These are phyloP conservation scores for Gyrodon lividus DNA, from an alignment of 768 basidiomycete species.

Conservation along the genomic window DNA sequence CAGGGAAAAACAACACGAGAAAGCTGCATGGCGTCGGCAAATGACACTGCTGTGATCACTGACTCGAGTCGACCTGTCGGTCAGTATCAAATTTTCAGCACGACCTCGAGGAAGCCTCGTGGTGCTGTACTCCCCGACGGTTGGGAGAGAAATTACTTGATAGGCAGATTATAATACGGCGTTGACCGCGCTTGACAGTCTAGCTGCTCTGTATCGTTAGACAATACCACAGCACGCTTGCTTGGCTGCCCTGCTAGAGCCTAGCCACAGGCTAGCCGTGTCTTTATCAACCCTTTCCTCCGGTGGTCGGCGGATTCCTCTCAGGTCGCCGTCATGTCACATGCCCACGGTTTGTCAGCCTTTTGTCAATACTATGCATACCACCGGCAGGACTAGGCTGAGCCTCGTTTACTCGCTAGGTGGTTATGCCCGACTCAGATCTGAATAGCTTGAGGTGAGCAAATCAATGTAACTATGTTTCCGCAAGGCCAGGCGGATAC, in stretches of 20 bases:
- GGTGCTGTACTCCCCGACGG: constrained; percentile 10
- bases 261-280: no score
- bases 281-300: neutral
- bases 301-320: neutral
- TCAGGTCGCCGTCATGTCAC: neutral
- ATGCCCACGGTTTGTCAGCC: neutral
- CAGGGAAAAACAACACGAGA: constrained; percentile 11
- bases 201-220: constrained; percentile 2
- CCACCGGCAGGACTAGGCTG: neutral
- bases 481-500: no score
- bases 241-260: neutral
- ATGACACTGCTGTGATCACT: constrained; percentile 9
- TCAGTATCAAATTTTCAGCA: constrained; percentile 5
- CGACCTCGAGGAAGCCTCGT: constrained; percentile 28
- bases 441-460: neutral
- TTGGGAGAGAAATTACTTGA: constrained; percentile 14
- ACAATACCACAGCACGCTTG: constrained; percentile 4
- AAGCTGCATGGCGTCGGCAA: constrained; percentile 22
- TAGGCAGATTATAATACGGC: constrained; percentile 1
- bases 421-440: no score
- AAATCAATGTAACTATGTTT: no score
- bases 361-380: neutral
- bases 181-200: neutral
- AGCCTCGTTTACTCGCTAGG: neutral
- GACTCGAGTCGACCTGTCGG: constrained; percentile 13